A percentile compares a stretch with the other conserved stretches of the same genome.
phyloP scores from a whole-genome alignment of 2,329 filamentous ascomycete species.

The Hortaea sp. region DNA sequence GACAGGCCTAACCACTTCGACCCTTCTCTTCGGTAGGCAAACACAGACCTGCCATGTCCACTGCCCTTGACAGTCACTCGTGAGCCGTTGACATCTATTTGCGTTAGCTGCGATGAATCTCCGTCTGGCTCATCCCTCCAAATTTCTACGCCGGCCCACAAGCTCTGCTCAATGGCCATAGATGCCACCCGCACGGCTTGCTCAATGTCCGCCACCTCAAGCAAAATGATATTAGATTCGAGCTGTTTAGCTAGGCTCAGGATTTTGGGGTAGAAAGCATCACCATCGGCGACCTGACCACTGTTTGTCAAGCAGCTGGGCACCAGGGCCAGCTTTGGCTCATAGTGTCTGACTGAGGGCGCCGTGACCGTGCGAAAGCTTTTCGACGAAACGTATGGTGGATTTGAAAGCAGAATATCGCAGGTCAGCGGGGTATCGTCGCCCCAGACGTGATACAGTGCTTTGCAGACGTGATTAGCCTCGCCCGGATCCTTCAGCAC shows the following conservation, averaged over 20 bases:
- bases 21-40: conserved; percentile 28
- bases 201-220: conserved; percentile 61
- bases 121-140: conserved; percentile 57
- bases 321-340: conserved; percentile 73
- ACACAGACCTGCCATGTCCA: conserved; percentile 35
- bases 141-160: conserved; percentile 46
- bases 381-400: conserved; percentile 70
- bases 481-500: conserved; percentile 13
- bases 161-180: conserved; percentile 30
- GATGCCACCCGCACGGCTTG: conserved; percentile 57
- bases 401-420: conserved; percentile 73
- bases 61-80: conserved; percentile 25
- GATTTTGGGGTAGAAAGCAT: conserved; percentile 60
- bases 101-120: conserved; percentile 23
- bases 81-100: conserved; percentile 10
- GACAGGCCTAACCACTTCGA: no score
- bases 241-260: conserved; percentile 44
- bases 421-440: conserved; percentile 1
- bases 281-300: conserved; percentile 18
- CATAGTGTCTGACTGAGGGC: conserved; percentile 68
- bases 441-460: conserved; percentile 1
- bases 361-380: conserved; percentile 55
- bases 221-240: conserved; percentile 46
- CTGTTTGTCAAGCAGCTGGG: conserved; percentile 27
- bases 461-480: not conserved